Base-by-base conservation (phyloP, 345 rosid species). In the Populus tremula region DNA sequence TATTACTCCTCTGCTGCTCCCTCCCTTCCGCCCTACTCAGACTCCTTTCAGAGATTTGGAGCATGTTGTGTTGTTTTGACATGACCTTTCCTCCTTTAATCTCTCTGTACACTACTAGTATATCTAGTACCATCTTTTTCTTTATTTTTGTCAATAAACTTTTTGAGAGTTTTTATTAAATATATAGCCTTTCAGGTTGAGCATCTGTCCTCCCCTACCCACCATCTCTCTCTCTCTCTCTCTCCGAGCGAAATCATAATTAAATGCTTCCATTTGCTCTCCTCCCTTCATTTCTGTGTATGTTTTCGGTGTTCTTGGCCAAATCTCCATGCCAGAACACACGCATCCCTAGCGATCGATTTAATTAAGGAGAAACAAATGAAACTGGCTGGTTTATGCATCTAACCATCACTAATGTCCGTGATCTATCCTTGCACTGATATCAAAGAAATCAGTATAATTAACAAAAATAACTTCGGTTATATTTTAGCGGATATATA, bases 61-160 rank as follows among this genome's bases (percentile, higher is more conserved):
- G 85, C 81, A 86, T 84, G 84, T 82, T 86, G 81, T 70, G 85
- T 77, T 75, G 78, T 76, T 86, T 61, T 82, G 85, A 86, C 84
- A 82, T 78, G 87, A 86, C 87, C 76, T 80, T 79, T 86, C 85
- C 85, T 83, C 65, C 76, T 71, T 73, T 59, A n/a, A 23, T 73
- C 67, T 73, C 72, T 67, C 81, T 74, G 76, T 53, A 76, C 77
- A 38, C 68, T 53, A 49, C 74, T 23, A 25, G 23, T 64, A 71
- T 77, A 71, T 77, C 49, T 39, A 41, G 65, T 70, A 73, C 67
- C 69, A 33, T 72, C 73, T 43, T 13, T 74, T 45, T 69, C 45
- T 70, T 41, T 13, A 14, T 59, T 43, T 17, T 10, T 69, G 33
- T 72, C 53, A 21, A 25, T 21, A 33, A 36, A 43, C 33, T 27